phyloP scores from a whole-genome alignment of 768 basidiomycete genomes.

The Wakefieldia striispora region DNA sequence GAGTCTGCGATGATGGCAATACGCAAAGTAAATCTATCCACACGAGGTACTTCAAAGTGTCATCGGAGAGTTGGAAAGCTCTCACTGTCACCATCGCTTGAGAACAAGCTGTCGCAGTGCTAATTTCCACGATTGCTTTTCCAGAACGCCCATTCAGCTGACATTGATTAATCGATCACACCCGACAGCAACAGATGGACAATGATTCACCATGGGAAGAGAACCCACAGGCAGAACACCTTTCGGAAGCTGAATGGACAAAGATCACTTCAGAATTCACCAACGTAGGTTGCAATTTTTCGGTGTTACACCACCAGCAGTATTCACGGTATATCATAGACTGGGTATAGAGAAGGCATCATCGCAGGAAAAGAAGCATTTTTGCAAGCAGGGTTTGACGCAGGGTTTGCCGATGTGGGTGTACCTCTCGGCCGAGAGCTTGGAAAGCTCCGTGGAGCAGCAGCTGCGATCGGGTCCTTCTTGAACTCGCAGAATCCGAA shows the following conservation, averaged over 20 bases:
- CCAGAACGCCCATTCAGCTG: background rate
- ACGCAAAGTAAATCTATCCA: too few relatives aligned
- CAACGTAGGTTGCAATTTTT: constrained; percentile 45
- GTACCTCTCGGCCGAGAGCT: constrained; percentile 74
- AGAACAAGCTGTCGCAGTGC: too few relatives aligned
- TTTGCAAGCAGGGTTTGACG: constrained; percentile 89
- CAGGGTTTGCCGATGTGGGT: constrained; percentile 72
- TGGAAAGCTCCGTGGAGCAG: constrained; percentile 72
- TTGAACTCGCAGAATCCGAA: constrained; percentile 36
- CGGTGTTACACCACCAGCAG: background rate
- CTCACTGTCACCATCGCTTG: too few relatives aligned
- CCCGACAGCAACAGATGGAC: constrained; percentile 13
- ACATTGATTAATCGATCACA: background rate
- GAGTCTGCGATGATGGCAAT: too few relatives aligned
- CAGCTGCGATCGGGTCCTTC: constrained; percentile 60
- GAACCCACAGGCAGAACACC: constrained; percentile 31
- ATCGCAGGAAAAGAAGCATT: constrained; percentile 85
- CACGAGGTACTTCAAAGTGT: too few relatives aligned
- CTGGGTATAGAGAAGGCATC: constrained; percentile 96
- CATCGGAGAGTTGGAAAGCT: too few relatives aligned
- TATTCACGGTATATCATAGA: constrained; percentile 41
- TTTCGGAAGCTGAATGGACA: constrained; percentile 60
- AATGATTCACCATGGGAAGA: constrained; percentile 63
- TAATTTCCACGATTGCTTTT: background rate
- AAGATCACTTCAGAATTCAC: constrained; percentile 69